These are phyloP conservation scores for Trypanosoma avium DNA, from an alignment of 208 protist species.

Conservation along the genomic window DNA sequence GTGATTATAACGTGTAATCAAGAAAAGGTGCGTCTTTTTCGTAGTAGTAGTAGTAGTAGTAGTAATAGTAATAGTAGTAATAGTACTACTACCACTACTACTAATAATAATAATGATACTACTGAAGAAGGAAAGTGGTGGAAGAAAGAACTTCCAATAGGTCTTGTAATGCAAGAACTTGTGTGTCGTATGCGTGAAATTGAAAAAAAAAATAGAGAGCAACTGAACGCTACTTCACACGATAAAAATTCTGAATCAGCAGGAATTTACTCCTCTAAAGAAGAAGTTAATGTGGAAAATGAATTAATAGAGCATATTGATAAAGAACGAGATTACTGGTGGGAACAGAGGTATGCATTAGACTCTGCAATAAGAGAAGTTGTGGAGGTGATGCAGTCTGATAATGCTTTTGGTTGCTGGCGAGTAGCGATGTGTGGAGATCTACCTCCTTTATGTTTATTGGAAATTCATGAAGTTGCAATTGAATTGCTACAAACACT, in stretches of 20 bases:
- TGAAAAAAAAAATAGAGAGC: conserved; percentile 18
- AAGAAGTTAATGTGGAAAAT: background rate
- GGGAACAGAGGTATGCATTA: conserved; percentile 18
- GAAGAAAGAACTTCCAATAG: conserved; percentile 22
- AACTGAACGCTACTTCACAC: conserved; percentile 2
- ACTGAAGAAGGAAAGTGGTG: too few species aligned
- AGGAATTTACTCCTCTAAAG: background rate
- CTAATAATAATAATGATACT: too few species aligned
- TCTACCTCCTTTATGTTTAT: conserved; percentile 19
- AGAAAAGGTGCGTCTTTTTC: conserved; percentile 8
- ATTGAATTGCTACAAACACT: conserved; percentile 18
- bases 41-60: conserved; percentile 6
- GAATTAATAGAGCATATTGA: background rate
- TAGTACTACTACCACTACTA: too few species aligned
- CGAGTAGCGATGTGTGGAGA: conserved; percentile 39
- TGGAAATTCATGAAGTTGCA: conserved; percentile 18
- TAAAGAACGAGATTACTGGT: conserved; percentile 16
- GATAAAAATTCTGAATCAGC: background rate
- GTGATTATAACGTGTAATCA: background rate
- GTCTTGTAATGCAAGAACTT: conserved; percentile 1
- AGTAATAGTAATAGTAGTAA: too few species aligned
- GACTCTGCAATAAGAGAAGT: conserved; percentile 24
- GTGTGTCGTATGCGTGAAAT: conserved; percentile 18
- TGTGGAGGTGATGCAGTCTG: conserved; percentile 33
- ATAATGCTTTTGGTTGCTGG: conserved; percentile 31